phyloP scores from a whole-genome alignment of 2,329 filamentous ascomycete genomes.

The Epichloe scottii region DNA sequence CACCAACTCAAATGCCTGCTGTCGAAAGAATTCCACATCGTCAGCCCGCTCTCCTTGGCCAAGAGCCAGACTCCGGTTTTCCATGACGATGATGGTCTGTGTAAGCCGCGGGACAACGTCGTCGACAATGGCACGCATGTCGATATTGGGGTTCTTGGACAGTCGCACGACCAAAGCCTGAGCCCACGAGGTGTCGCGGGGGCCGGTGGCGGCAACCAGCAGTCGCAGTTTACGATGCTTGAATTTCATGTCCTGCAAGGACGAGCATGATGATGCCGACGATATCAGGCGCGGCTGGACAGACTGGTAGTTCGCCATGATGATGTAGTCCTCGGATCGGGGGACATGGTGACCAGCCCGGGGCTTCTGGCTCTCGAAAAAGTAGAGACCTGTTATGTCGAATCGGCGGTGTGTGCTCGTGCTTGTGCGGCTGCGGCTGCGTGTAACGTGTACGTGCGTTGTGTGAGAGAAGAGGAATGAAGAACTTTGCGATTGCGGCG shows the following conservation, averaged over 20 bases:
- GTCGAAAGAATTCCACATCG: constrained; percentile 38
- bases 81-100: constrained; percentile 48
- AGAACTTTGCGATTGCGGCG: not conserved
- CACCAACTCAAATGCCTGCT: constrained; percentile 53
- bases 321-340: constrained; percentile 14
- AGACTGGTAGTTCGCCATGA: constrained; percentile 22
- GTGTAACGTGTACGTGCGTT: too few relatives aligned
- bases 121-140: constrained; percentile 50
- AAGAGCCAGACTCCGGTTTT: constrained; percentile 33
- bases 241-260: constrained; percentile 23
- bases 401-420: constrained; percentile 1
- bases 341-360: constrained; percentile 15
- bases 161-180: constrained; percentile 54
- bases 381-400: not conserved
- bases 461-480: not conserved
- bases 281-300: constrained; percentile 20
- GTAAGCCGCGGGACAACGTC: constrained; percentile 50
- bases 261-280: constrained; percentile 21
- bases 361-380: not conserved
- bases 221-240: constrained; percentile 41
- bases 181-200: constrained; percentile 52
- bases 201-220: constrained; percentile 53
- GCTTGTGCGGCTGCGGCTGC: not conserved
- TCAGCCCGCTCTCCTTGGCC: constrained; percentile 24
- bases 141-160: constrained; percentile 50